Conservation (phyloP, 805 yeast genomes). For the Diddensiella caesifluorescens region DNA sequence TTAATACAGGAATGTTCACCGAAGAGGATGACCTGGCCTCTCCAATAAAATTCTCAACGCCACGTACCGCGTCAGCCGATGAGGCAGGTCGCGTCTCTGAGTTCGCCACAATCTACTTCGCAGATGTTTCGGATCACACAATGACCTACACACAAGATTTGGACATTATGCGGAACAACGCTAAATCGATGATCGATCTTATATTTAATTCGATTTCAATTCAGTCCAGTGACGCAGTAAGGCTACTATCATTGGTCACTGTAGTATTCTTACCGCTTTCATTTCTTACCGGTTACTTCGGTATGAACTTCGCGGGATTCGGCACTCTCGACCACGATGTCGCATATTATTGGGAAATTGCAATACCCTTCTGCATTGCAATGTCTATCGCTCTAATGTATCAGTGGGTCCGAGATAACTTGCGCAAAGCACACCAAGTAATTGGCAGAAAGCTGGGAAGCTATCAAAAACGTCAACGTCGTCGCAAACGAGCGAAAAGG, state of each 20-base stretch:
- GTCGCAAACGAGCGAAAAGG: background rate
- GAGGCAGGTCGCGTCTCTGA: conserved; percentile 36
- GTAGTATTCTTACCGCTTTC: conserved; percentile 55
- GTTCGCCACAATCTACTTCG: conserved; percentile 42
- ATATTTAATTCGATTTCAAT: conserved; percentile 55
- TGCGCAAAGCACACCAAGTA: conserved; percentile 10
- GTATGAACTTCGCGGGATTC: conserved; percentile 48
- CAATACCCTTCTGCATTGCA: conserved; percentile 35
- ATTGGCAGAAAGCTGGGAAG: background rate
- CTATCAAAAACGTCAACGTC: background rate
- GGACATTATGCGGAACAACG: conserved; percentile 48
- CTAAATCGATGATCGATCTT: conserved; percentile 46
- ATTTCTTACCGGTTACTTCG: conserved; percentile 58
- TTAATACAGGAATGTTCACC: background rate
- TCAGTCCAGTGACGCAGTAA: conserved; percentile 51
- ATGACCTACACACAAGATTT: conserved; percentile 48
- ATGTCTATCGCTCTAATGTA: conserved; percentile 29
- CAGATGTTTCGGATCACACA: conserved; percentile 55
- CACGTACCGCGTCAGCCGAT: background rate
- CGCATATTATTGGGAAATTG: conserved; percentile 44
- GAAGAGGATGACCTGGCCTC: background rate
- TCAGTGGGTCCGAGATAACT: conserved; percentile 21
- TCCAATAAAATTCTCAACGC: background rate
- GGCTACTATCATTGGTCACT: conserved; percentile 48
- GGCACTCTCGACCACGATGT: conserved; percentile 37